A percentile compares a stretch with the other conserved stretches of the same genome.
phyloP scores from a whole-genome alignment of 2,329 filamentous ascomycete species.

The Chaetomiaceae sp. region DNA sequence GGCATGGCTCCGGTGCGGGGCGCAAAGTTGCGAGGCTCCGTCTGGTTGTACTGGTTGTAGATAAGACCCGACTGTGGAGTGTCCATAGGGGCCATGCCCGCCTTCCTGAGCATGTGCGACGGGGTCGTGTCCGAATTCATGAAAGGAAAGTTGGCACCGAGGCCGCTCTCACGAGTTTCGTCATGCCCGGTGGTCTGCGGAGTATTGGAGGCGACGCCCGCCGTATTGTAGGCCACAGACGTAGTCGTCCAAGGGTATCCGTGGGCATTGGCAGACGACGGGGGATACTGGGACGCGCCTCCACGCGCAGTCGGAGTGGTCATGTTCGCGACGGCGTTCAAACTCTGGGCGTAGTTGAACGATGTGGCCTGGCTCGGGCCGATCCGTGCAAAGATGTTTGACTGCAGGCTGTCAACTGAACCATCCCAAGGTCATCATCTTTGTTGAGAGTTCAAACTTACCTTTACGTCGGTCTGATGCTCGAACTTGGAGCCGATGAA shows the following conservation, averaged over 20 bases:
- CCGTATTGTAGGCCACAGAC: not conserved
- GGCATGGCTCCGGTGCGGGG: slow-evolving; percentile 30
- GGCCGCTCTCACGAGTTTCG: not conserved
- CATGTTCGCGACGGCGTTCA: not conserved
- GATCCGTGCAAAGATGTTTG: not conserved
- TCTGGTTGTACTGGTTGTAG: slow-evolving; percentile 25
- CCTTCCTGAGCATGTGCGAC: slow-evolving; percentile 5
- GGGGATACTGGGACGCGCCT: not conserved
- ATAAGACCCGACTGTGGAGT: not conserved
- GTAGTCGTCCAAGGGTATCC: not conserved
- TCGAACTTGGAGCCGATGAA: not conserved
- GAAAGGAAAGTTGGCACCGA: not conserved
- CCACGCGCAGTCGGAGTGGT: not conserved
- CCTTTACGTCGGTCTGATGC: not conserved
- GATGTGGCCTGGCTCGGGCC: not conserved
- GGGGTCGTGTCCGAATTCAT: slow-evolving; percentile 1
- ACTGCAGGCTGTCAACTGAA: slow-evolving; percentile 1
- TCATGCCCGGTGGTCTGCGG: slow-evolving; percentile 1
- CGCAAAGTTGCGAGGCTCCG: slow-evolving; percentile 41
- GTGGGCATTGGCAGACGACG: not conserved
- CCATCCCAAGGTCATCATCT: not conserved
- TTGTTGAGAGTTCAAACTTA: not conserved
- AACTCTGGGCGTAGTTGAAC: not conserved
- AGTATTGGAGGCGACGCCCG: not conserved
- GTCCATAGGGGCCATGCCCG: not conserved